A percentile compares a stretch with the other conserved stretches of the same genome.
Conservation (phyloP, 78 protist species). For the Polysphondylium violaceum region DNA sequence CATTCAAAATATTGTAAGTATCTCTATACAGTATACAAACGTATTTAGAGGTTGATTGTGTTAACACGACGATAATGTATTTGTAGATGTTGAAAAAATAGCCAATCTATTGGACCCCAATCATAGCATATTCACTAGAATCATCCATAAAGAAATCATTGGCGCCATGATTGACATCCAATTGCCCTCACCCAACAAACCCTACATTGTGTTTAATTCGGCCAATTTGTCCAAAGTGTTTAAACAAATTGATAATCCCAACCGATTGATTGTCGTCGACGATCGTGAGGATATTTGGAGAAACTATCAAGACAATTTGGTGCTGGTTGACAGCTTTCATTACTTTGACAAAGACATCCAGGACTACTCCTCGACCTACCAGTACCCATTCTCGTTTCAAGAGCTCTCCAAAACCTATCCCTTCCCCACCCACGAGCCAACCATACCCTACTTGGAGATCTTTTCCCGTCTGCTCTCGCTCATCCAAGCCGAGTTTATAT, state of each 20-base stretch:
- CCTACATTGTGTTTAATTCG: conserved; percentile 27
- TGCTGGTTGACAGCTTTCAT: conserved; percentile 32
- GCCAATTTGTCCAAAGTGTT: conserved; percentile 39
- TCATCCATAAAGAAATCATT: conserved; percentile 28
- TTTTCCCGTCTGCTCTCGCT: conserved; percentile 21
- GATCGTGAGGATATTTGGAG: conserved; percentile 81
- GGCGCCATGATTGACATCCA: background rate
- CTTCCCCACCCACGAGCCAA: conserved; percentile 28
- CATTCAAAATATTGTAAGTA: conserved; percentile 60
- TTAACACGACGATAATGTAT: background rate
- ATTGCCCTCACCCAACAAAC: conserved; percentile 1
- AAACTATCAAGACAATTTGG: conserved; percentile 59
- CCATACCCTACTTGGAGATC: conserved; percentile 38
- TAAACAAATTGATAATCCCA: conserved; percentile 16
- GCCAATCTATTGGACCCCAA: conserved; percentile 43
- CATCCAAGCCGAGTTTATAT: conserved; percentile 38
- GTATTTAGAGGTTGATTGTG: background rate
- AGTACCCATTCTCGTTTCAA: conserved; percentile 77
- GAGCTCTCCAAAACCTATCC: conserved; percentile 41
- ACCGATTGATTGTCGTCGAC: conserved; percentile 32
- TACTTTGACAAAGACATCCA: conserved; percentile 36
- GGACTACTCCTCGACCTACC: conserved; percentile 9
- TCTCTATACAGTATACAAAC: background rate
- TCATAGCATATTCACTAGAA: conserved; percentile 22
- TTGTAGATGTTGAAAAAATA: conserved; percentile 37